Base-by-base conservation (phyloP, 495 filamentous ascomycete species). In the Durotheca rogersii region DNA sequence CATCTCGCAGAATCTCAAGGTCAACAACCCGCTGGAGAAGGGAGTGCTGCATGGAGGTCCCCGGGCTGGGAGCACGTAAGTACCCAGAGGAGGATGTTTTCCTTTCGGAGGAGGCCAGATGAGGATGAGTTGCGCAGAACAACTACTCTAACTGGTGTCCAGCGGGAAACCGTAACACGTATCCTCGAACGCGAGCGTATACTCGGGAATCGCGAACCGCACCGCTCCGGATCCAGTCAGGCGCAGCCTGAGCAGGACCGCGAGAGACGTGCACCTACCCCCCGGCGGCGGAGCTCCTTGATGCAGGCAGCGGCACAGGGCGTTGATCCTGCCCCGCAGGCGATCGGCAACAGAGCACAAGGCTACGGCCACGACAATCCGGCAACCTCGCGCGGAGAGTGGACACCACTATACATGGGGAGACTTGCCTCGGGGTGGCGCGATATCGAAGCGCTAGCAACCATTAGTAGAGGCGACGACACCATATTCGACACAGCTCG, bases 391-490 rank as follows among this genome's bases (percentile, higher is more conserved):
- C 62, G 52, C 34, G 62, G 53, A n/a, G 46, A 38, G 12, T 29
- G n/a, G 36, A 12, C 38, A 11, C 20, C 60, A 9, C 47, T 46
- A 14, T 51, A 47, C 44, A 40, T 41, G 30, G n/a, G n/a, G 3
- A 47, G 57, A 42, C 40, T 31, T 15, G 42, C 25, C 1, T 36
- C 67, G 56, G 53, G 67, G 12, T 69, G 68, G 68, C 38, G 61
- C 1, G 67, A 68, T 11, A 42, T 66, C 0, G 68, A 71, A 23
- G 42, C 60, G 9, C 45, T 71, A 10, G 69, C 69, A 38, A 66
- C 57, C 48, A 50, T 61, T 32, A 47, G 54, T 7, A 40, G 48
- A 12, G 61, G 60, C 27, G 48, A 55, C 14, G 35, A 39, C 17
- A 33, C 31, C 9, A 30, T 29, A 11, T 32, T 44, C 23, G 58